Evolutionary conservation across 331 rosid species (phyloP).

Genomic region (Arachis monticola): DNA sequence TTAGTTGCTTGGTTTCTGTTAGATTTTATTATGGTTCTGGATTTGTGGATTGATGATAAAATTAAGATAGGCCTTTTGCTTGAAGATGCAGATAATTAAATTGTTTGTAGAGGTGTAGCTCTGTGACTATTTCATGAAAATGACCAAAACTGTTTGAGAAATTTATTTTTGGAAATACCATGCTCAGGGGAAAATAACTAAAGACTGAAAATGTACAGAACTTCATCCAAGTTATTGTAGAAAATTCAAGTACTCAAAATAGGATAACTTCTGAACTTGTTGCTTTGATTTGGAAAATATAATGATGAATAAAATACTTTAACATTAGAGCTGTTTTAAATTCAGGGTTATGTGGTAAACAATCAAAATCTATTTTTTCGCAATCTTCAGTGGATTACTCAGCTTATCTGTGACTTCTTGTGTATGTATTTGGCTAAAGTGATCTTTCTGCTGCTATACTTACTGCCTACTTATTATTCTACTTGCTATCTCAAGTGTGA

Average conservation of each 20-base stretch:
- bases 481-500: background rate
- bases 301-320: constrained; percentile 4
- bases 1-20: constrained; percentile 22
- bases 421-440: background rate
- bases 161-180: too few relatives aligned
- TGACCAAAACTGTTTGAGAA: too few relatives aligned
- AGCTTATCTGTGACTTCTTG: background rate
- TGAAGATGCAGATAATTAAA: too few relatives aligned
- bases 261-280: too few relatives aligned
- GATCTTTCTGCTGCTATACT: constrained; percentile 13
- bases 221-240: too few relatives aligned
- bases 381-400: constrained; percentile 13
- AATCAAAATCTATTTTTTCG: background rate
- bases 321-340: constrained; percentile 16
- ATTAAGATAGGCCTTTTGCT: constrained; percentile 7
- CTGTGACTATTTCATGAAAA: too few relatives aligned
- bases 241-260: too few relatives aligned
- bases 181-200: too few relatives aligned
- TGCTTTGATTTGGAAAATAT: constrained; percentile 6
- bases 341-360: constrained; percentile 25
- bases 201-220: too few relatives aligned
- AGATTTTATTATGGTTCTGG: constrained; percentile 16
- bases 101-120: too few relatives aligned
- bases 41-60: constrained; percentile 18
- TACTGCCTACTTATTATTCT: background rate